Conservation (phyloP, 371 early-diverging fungal species). For the Mucor irregularis region DNA sequence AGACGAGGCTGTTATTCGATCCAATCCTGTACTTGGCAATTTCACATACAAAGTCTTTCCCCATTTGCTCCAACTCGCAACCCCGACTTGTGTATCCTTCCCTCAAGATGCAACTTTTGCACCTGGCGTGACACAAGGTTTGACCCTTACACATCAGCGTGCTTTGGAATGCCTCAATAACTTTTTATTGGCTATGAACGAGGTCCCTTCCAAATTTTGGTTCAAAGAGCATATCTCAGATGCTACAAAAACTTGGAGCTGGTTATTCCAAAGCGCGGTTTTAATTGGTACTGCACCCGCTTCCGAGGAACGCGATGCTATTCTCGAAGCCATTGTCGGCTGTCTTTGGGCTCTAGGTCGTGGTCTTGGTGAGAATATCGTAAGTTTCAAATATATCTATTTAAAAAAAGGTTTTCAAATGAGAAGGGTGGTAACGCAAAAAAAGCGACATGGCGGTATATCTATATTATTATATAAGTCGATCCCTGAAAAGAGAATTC, state of each 20-base stretch:
- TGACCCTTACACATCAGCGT: conserved; percentile 63
- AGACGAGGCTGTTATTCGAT: conserved; percentile 25
- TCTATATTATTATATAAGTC: conserved; percentile 4
- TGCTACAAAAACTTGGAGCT: conserved; percentile 63
- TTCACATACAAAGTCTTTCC: conserved; percentile 53
- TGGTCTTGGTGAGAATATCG: conserved; percentile 60
- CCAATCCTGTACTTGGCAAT: conserved; percentile 49
- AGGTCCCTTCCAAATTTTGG: conserved; percentile 68
- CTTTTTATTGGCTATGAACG: conserved; percentile 70
- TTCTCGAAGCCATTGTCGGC: conserved; percentile 67
- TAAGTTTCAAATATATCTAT: conserved; percentile 41
- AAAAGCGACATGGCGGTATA: not conserved
- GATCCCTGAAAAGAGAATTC: conserved; percentile 10
- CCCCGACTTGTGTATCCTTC: conserved; percentile 56
- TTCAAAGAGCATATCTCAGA: conserved; percentile 56
- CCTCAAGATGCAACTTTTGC: conserved; percentile 39
- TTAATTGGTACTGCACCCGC: conserved; percentile 35
- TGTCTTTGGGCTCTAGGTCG: conserved; percentile 78
- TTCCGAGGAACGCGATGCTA: conserved; percentile 36
- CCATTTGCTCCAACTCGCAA: conserved; percentile 52
- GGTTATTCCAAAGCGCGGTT: conserved; percentile 60
- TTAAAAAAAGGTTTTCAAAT: not conserved
- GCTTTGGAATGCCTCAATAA: conserved; percentile 79
- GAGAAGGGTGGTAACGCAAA: conserved; percentile 1
- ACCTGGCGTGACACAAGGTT: conserved; percentile 49